Conservation (phyloP, 306 rosid species). For the Coriaria nepalensis region DNA sequence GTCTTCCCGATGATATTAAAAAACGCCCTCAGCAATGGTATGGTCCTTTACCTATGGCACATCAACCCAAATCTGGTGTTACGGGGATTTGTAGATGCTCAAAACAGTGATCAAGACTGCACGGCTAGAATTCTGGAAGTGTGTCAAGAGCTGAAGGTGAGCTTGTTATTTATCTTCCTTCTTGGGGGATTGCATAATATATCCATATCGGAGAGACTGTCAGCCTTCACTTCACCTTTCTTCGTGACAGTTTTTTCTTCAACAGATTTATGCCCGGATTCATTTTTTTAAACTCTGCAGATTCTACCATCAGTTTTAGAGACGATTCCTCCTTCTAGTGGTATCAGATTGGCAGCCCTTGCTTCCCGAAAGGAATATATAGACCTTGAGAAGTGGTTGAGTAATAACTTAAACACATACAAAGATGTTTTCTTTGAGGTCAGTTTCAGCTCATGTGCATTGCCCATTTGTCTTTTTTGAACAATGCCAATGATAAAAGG, state of each 20-base stretch:
- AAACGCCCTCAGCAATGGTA: conserved; percentile 39
- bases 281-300: conserved; percentile 28
- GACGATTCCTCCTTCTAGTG: conserved; percentile 49
- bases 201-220: background rate
- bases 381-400: conserved; percentile 91
- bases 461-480: background rate
- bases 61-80: conserved; percentile 53
- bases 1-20: conserved; percentile 61
- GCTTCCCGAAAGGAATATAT: conserved; percentile 70
- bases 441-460: conserved; percentile 13
- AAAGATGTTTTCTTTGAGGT: conserved; percentile 86
- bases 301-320: conserved; percentile 58
- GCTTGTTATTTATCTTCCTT: conserved; percentile 9
- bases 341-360: conserved; percentile 77
- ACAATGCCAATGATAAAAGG: background rate
- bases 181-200: background rate
- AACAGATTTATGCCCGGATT: background rate
- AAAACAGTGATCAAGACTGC: conserved; percentile 47
- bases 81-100: conserved; percentile 65
- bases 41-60: conserved; percentile 79
- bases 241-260: background rate
- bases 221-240: background rate
- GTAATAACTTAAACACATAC: conserved; percentile 38
- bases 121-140: conserved; percentile 52
- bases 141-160: conserved; percentile 80